These are phyloP conservation scores for Cyclotella cryptica DNA, from an alignment of 108 stramenopile genomes.

Conservation along the genomic window DNA sequence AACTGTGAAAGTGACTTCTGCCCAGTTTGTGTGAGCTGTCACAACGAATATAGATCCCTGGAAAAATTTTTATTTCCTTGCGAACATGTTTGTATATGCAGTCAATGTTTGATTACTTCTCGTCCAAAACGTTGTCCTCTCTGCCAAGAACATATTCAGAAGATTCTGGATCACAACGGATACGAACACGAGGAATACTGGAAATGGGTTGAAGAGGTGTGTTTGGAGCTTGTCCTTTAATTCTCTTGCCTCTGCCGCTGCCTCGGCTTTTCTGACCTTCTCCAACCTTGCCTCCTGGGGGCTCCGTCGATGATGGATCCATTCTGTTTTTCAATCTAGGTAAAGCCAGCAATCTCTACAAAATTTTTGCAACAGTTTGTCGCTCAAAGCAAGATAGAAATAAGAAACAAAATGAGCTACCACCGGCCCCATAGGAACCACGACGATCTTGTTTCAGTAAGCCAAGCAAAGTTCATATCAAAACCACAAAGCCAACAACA, in stretches of 20 bases:
- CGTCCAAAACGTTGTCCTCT: slow-evolving; percentile 29
- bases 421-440: background rate
- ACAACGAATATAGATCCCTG: background rate
- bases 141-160: slow-evolving; percentile 13
- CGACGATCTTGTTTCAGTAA: background rate
- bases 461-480: background rate
- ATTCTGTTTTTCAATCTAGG: slow-evolving; percentile 7
- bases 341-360: slow-evolving; percentile 30
- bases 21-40: slow-evolving; percentile 18
- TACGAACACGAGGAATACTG: slow-evolving; percentile 25
- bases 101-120: slow-evolving; percentile 4
- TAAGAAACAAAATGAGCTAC: background rate
- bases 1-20: background rate
- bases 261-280: background rate
- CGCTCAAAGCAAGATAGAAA: slow-evolving; percentile 25
- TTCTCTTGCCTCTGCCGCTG: no score
- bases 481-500: background rate
- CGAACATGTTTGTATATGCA: slow-evolving; percentile 32
- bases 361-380: slow-evolving; percentile 26
- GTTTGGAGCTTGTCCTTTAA: background rate
- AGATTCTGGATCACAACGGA: slow-evolving; percentile 5
- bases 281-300: no score
- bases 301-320: no score
- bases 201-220: slow-evolving; percentile 36
- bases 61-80: slow-evolving; percentile 36